These are phyloP conservation scores for Bruguiera parviflora DNA, from an alignment of 345 rosid genomes.

Conservation along the genomic window DNA sequence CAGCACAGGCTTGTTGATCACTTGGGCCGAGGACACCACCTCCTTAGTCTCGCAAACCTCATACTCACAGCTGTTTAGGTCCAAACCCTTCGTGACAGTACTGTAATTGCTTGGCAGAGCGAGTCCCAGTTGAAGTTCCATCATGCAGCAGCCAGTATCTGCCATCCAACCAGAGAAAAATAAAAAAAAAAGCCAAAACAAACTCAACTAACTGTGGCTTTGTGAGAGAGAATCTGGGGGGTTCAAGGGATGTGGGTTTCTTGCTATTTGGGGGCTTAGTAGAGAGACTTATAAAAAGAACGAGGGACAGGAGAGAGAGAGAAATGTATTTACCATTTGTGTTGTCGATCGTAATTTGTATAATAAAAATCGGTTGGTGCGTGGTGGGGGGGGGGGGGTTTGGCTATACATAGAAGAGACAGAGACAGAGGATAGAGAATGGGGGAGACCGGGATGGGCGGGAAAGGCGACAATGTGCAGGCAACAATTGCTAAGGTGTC, in stretches of 20 bases:
- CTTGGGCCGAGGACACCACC: neutral
- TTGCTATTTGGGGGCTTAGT: neutral
- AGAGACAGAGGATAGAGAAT: neutral
- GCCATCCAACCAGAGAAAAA: constrained; percentile 11
- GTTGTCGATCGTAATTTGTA: too few species aligned
- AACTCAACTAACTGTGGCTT: neutral
- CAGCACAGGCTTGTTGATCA: too few species aligned
- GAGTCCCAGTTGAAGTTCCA: constrained; percentile 50
- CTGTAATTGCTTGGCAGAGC: constrained; percentile 26
- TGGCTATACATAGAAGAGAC: neutral
- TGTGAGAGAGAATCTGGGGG: too few species aligned
- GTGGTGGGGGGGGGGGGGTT: neutral
- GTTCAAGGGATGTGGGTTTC: constrained; percentile 15
- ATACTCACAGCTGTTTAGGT: too few species aligned
- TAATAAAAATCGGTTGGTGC: too few species aligned
- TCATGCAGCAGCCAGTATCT: neutral
- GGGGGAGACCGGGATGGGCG: neutral
- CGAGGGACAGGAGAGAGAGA: neutral
- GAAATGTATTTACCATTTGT: too few species aligned
- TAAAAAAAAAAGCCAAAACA: neutral
- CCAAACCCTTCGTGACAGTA: constrained; percentile 3
- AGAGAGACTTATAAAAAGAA: neutral
- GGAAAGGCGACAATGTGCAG: constrained; percentile 20
- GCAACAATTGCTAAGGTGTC: constrained; percentile 22
- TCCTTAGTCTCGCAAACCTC: neutral